Conservation (phyloP, 2,329 filamentous ascomycete species). For the Nakataea oryzae region DNA sequence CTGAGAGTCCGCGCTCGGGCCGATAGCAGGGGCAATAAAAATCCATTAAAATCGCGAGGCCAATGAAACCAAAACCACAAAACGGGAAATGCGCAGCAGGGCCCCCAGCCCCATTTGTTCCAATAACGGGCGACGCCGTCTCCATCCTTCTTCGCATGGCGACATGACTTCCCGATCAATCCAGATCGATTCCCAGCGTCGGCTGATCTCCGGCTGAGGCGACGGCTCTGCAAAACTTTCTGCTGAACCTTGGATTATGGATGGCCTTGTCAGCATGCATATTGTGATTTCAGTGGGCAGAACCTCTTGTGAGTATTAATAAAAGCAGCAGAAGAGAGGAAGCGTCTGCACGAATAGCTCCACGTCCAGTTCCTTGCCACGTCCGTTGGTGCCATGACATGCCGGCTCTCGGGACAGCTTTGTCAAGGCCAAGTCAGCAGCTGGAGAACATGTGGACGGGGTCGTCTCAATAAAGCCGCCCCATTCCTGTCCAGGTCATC, state of each 20-base stretch:
- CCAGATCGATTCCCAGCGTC: not conserved
- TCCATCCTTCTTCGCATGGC: slow-evolving; percentile 49
- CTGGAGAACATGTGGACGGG: not conserved
- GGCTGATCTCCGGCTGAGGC: slow-evolving; percentile 18
- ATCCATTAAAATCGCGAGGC: not conserved
- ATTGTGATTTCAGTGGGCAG: too few species aligned
- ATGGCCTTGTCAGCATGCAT: too few species aligned
- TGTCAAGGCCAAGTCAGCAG: not conserved
- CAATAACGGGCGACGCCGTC: slow-evolving; percentile 29
- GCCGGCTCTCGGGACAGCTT: not conserved
- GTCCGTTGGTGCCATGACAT: too few species aligned
- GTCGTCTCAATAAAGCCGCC: not conserved
- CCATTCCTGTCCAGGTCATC: not conserved
- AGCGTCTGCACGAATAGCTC: too few species aligned
- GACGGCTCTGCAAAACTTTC: too few species aligned
- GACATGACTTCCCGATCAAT: slow-evolving; percentile 41
- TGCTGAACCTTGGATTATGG: too few species aligned
- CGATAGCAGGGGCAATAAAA: not conserved
- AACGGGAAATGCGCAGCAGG: not conserved
- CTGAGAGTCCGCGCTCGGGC: not conserved
- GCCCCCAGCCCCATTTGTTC: not conserved
- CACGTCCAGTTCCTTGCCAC: too few species aligned
- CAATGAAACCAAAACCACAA: not conserved
- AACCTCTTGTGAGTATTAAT: too few species aligned
- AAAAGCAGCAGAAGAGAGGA: too few species aligned